Evolutionary conservation across 345 rosid genomes (phyloP).

Genomic region (Erucastrum elatum): DNA sequence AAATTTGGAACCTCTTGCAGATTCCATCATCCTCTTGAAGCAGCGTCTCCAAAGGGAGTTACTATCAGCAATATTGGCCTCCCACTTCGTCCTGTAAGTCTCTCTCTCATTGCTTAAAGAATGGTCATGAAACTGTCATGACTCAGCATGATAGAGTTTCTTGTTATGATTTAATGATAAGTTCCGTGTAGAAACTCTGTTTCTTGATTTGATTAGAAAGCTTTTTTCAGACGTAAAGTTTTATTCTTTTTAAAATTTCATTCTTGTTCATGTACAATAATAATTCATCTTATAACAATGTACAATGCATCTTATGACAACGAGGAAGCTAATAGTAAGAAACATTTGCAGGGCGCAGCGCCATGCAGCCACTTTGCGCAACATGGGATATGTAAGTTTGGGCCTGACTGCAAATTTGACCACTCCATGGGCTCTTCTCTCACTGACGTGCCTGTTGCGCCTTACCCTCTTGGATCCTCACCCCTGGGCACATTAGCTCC

Average conservation of each 20-base stretch:
- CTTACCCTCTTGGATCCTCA: conserved; percentile 74
- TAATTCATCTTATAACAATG: neutral
- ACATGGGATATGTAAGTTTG: conserved; percentile 71
- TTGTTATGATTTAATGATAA: neutral
- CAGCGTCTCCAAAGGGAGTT: conserved; percentile 46
- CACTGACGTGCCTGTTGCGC: conserved; percentile 71
- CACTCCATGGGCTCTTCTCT: conserved; percentile 63
- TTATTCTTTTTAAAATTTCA: neutral
- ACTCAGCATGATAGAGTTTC: neutral
- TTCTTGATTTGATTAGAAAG: conserved; percentile 13
- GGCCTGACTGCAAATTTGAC: conserved; percentile 73
- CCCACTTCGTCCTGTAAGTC: conserved; percentile 83
- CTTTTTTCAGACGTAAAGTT: conserved; percentile 1
- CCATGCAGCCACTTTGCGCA: conserved; percentile 63
- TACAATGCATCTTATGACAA: neutral
- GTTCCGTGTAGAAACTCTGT: conserved; percentile 13
- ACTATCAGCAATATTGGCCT: conserved; percentile 69
- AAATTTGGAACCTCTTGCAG: conserved; percentile 81
- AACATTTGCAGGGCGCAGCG: conserved; percentile 57
- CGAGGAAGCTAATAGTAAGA: neutral
- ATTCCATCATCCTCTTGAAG: conserved; percentile 86
- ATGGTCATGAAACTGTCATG: neutral
- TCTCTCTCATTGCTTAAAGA: neutral
- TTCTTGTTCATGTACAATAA: neutral
- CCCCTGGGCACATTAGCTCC: conserved; percentile 48